Percentiles rank a stretch among this genome's conserved stretches.
Evolutionary conservation across 306 rosid genomes (phyloP).

Genomic region (Rosa chinensis): DNA sequence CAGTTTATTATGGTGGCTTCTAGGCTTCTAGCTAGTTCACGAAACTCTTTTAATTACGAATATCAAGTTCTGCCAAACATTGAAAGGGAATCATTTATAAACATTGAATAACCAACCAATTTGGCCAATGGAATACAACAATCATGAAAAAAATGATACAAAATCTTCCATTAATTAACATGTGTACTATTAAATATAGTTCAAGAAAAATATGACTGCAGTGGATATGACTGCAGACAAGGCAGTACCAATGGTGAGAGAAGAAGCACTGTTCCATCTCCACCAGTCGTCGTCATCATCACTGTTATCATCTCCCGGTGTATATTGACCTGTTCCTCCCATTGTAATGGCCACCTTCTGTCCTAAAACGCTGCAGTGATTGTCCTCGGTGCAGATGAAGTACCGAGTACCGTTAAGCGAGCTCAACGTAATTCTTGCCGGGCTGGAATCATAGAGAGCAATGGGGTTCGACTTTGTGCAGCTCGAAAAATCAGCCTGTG

Average conservation of each 20-base stretch:
- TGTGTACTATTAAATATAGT: background rate
- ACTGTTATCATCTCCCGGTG: background rate
- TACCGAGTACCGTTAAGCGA: constrained; percentile 24
- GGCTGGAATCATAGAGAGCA: constrained; percentile 16
- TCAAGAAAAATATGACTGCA: constrained; percentile 8
- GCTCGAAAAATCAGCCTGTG: constrained; percentile 12
- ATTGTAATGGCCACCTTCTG: constrained; percentile 36
- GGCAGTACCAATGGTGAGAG: constrained; percentile 4
- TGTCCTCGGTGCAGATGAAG: constrained; percentile 32
- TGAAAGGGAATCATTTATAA: background rate
- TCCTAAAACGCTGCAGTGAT: constrained; percentile 28
- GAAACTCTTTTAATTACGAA: background rate
- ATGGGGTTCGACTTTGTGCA: constrained; percentile 23
- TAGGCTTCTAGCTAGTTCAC: background rate
- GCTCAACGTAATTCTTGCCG: constrained; percentile 19
- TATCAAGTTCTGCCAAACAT: background rate
- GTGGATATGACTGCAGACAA: constrained; percentile 18
- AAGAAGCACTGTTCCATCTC: constrained; percentile 14
- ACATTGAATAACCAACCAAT: background rate
- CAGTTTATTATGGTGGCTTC: background rate
- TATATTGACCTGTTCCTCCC: background rate
- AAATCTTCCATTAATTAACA: background rate
- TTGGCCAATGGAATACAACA: background rate
- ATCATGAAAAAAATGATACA: background rate
- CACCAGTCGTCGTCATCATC: constrained; percentile 9